Evolutionary conservation across 2,329 filamentous ascomycete species (phyloP), one percentile per base, ranked within the genome.

Genomic region (Pseudocercospora crystallina): DNA sequence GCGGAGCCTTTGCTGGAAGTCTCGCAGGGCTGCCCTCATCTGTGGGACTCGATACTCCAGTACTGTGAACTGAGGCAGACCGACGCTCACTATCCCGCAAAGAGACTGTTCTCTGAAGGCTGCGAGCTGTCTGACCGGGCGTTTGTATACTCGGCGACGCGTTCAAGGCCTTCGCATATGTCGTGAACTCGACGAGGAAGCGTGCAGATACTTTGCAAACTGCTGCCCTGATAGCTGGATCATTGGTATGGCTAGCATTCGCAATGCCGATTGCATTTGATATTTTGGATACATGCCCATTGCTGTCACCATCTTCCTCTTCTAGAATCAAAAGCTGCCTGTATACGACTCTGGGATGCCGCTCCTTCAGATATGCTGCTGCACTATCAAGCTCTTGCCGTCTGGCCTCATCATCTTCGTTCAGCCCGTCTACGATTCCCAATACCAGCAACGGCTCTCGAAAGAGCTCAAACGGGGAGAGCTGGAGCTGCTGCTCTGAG

Each of bases 381-480:
- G 65, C 66, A 5, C 50, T 45, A 34, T 54, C 57, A 10, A 70
- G 46, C 63, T 70, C 49, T 62, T 62, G 43, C 41, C 52, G n/a
- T 26, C 46, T 43, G 36, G 83, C 77, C 32, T 87, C 67, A 4
- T 78, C 73, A 26, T 81, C 74, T 5, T 39, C 42, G 31, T 84
- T 75, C 57, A 84, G 83, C 63, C 88, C 90, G 71, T 97, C 92
- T 12, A 89, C 88, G 51, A 97, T 78, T 2, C 89, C 92, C 56
- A 99, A 81, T 20, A 97, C 79, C 44, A 87, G 82, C 47, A 96
- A 77, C 8, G 90, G 87, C 68, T 95, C 89, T 61, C 91, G 82
- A 69, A 89, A 95, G 37, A 92, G 77, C 69, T 99, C 94, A 75
- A 96, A 96, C 1, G 94, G 91, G 33, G 87, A 87, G 35, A 95